phyloP scores from a whole-genome alignment of 1,139 yeast species.

The Blastobotrys persicus region DNA sequence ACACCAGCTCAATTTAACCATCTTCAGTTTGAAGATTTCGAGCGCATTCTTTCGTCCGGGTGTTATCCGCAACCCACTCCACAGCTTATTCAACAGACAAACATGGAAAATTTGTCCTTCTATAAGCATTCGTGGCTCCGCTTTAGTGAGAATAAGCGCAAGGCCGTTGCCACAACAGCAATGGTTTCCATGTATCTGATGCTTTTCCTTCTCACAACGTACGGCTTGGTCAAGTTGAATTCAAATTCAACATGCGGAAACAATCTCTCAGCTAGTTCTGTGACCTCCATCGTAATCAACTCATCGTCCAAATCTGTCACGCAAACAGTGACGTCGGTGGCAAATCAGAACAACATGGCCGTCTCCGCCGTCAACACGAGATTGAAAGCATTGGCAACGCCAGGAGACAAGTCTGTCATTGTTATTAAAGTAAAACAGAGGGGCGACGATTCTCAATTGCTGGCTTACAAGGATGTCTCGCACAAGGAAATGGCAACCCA shows the following conservation, averaged over 20 bases:
- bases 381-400: neutral
- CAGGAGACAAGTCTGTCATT: slow-evolving; percentile 3
- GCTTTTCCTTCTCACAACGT: neutral
- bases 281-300: neutral
- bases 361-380: neutral
- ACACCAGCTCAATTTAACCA: neutral
- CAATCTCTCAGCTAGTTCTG: no score
- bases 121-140: no score
- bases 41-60: neutral
- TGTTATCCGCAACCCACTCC: neutral
- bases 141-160: no score
- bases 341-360: neutral
- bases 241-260: neutral
- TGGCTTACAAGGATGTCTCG: neutral
- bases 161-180: no score
- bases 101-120: neutral
- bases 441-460: neutral
- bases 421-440: neutral
- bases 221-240: neutral
- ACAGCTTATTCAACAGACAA: neutral
- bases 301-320: neutral
- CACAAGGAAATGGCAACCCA: neutral
- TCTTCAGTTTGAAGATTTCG: neutral
- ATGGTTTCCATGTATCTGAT: neutral
- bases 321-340: neutral